Conservation (phyloP, 2,329 filamentous ascomycete species). For the Fusarium verrucosum region DNA sequence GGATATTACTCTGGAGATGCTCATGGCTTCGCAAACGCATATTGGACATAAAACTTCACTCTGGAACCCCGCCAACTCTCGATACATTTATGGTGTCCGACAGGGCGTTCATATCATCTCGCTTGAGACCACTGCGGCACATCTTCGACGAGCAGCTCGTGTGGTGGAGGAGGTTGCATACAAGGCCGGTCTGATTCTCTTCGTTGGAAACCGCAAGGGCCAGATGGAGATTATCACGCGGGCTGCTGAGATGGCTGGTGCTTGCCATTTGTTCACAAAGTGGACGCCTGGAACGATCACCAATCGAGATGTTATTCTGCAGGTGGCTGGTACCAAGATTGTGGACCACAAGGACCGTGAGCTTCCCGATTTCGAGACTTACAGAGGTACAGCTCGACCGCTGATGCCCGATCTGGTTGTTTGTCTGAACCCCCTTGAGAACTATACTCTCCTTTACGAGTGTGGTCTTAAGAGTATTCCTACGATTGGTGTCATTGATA, state of each 20-base stretch:
- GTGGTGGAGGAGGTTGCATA: slow-evolving; percentile 88
- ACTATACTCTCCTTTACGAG: slow-evolving; percentile 89
- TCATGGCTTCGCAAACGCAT: slow-evolving; percentile 87
- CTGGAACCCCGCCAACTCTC: slow-evolving; percentile 94
- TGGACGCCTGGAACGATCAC: slow-evolving; percentile 95
- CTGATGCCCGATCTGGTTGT: slow-evolving; percentile 90
- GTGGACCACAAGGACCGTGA: slow-evolving; percentile 77
- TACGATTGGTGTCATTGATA: slow-evolving; percentile 94
- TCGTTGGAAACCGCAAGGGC: slow-evolving; percentile 85
- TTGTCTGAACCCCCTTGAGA: slow-evolving; percentile 91
- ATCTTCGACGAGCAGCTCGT: slow-evolving; percentile 91
- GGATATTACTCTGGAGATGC: slow-evolving; percentile 88
- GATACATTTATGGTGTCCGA: slow-evolving; percentile 92
- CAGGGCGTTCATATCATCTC: slow-evolving; percentile 93
- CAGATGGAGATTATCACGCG: slow-evolving; percentile 83
- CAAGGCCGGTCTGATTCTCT: slow-evolving; percentile 84
- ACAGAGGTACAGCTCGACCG: slow-evolving; percentile 69
- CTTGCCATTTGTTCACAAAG: slow-evolving; percentile 88
- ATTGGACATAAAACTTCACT: slow-evolving; percentile 89
- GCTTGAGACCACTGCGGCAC: slow-evolving; percentile 85
- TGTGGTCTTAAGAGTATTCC: slow-evolving; percentile 88
- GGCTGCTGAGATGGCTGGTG: slow-evolving; percentile 79
- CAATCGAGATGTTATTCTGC: slow-evolving; percentile 90
- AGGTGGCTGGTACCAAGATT: slow-evolving; percentile 73
- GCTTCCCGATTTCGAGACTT: slow-evolving; percentile 69